These are phyloP conservation scores for Prunus davidiana DNA, from an alignment of 306 rosid species.

Conservation along the genomic window DNA sequence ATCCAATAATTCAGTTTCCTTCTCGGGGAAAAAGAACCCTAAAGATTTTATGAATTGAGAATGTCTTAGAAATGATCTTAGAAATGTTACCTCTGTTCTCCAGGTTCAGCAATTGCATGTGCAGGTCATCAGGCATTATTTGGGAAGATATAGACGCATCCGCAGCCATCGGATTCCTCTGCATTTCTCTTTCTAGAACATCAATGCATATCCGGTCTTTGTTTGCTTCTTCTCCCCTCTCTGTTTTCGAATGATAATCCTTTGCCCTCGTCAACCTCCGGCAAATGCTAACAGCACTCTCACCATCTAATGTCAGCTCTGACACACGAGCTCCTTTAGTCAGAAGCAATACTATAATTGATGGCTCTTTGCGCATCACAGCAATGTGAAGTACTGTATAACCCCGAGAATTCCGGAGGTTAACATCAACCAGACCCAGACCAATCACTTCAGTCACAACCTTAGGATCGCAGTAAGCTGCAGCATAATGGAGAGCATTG, in stretches of 20 bases:
- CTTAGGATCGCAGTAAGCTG: conserved; percentile 48
- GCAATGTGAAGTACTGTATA: conserved; percentile 49
- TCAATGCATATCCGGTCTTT: conserved; percentile 49
- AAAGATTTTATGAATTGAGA: too few relatives aligned
- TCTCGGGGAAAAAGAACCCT: too few relatives aligned
- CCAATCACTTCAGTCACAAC: conserved; percentile 41
- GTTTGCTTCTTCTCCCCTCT: conserved; percentile 38
- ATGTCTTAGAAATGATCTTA: not conserved
- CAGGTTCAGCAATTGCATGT: conserved; percentile 39
- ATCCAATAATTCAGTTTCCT: too few relatives aligned
- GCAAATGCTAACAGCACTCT: conserved; percentile 43
- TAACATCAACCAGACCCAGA: conserved; percentile 38
- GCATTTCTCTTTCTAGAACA: conserved; percentile 47
- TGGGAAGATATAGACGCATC: conserved; percentile 30
- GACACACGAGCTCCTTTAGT: conserved; percentile 41
- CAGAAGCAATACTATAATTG: conserved; percentile 38
- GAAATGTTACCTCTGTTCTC: conserved; percentile 44
- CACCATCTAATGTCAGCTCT: conserved; percentile 40
- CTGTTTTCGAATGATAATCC: conserved; percentile 42
- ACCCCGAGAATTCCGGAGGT: conserved; percentile 41
- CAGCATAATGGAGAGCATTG: conserved; percentile 49
- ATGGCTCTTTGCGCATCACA: conserved; percentile 47
- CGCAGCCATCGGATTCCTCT: conserved; percentile 30
- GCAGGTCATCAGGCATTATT: conserved; percentile 39
- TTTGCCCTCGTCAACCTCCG: conserved; percentile 46